A percentile compares a stretch with the other conserved stretches of the same genome.
Conservation (phyloP, 805 yeast species). For the Zygoascus biomembranicola region DNA sequence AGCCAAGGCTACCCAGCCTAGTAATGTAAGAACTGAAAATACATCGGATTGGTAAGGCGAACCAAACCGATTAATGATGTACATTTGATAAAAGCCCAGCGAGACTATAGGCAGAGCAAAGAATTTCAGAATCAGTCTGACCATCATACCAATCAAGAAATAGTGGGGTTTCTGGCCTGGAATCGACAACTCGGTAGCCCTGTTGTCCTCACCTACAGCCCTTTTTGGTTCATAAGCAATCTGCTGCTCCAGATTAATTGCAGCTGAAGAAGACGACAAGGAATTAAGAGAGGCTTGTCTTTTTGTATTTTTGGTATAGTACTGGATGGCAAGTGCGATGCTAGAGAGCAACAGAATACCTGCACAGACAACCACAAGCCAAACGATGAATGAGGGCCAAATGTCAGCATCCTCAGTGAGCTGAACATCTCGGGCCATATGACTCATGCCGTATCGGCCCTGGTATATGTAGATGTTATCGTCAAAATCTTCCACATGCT, state of each 20-base stretch:
- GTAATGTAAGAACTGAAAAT: constrained; percentile 21
- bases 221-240: neutral
- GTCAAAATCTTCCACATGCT: constrained; percentile 2
- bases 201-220: neutral
- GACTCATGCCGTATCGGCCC: constrained; percentile 17
- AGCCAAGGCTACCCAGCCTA: constrained; percentile 20
- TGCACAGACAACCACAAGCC: constrained; percentile 22
- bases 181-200: neutral
- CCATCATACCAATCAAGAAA: constrained; percentile 21
- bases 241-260: neutral
- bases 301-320: neutral
- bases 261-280: neutral
- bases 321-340: constrained; percentile 6
- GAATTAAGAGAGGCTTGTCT: neutral
- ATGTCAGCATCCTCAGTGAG: constrained; percentile 21
- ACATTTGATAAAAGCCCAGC: constrained; percentile 23
- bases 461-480: constrained; percentile 7
- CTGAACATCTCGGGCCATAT: constrained; percentile 19
- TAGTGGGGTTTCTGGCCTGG: constrained; percentile 12
- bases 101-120: constrained; percentile 26
- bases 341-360: neutral
- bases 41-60: constrained; percentile 20
- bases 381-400: constrained; percentile 30
- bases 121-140: constrained; percentile 20
- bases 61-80: constrained; percentile 13